Evolutionary conservation across 1,284 basidiomycete genomes (phyloP), one percentile per base, ranked within the genome.

Genomic region (Inonotus obliquus): DNA sequence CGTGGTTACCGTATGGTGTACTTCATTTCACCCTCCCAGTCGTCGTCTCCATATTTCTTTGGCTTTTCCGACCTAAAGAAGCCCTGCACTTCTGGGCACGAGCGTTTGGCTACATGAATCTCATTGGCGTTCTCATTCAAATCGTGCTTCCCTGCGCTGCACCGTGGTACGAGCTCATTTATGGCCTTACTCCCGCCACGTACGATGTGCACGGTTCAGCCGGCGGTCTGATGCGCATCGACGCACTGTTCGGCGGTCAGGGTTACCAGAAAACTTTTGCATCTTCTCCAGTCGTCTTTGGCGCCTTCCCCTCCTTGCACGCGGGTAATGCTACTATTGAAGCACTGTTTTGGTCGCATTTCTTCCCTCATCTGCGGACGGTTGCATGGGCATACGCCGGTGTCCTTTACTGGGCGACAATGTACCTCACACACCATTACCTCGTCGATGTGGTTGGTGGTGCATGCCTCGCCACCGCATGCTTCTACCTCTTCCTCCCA

Each of bases 381-480:
- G 84, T 83, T 65, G 87, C 89, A 63, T 98, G 94, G 94, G 78
- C 75, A 0, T 98, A 99, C 74, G 86, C 87, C 1, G 86, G 84
- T n/a, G 77, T 94, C 37, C 82, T 99, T 1, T 99, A 97, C 75
- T 98, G 96, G 96, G 89, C 92, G 25, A 99, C 96, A 37, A 99
- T 99, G 96, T 97, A 97, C 78, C 86, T 96, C 68, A 94, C 92
- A 4, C 95, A 97, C 73, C 94, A 98, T 78, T 99, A 98, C 79
- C 87, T 98, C 68, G 94, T 99, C 75, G 97, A 99, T 71, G 89
- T 98, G 67, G 92, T 96, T 39, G 92, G 89, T 2, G 96, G 96
- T 6, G 93, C 92, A 0, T 97, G 95, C 72, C 82, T 99, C 62
- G 89, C 94, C 21, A 89, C 91, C 14, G 81, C 85, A 13, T 88